A percentile compares a stretch with the other conserved stretches of the same genome.
phyloP scores from a whole-genome alignment of 108 stramenopile species.

The Stephanodiscus triporus region DNA sequence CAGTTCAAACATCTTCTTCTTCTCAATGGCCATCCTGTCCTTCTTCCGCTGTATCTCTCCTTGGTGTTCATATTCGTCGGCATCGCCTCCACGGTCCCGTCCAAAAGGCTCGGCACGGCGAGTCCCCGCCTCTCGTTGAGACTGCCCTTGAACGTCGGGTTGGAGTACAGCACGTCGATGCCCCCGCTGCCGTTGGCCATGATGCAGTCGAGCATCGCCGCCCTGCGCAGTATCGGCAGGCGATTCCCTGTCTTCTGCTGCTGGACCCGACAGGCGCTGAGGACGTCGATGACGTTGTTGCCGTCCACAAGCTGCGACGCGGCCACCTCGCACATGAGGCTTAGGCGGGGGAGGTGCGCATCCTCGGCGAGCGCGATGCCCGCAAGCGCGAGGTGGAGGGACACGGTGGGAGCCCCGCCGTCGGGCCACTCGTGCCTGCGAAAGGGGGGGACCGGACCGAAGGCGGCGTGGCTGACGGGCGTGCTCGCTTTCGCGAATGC shows the following conservation, averaged over 20 bases:
- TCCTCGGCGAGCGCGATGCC: constrained; percentile 80
- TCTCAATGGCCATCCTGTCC: constrained; percentile 34
- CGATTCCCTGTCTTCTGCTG: constrained; percentile 64
- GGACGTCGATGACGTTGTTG: constrained; percentile 69
- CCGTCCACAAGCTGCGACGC: constrained; percentile 64
- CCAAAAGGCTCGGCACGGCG: constrained; percentile 67
- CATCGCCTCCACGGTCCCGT: constrained; percentile 63
- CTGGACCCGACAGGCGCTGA: constrained; percentile 62
- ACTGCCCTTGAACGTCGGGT: constrained; percentile 53
- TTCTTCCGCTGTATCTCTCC: constrained; percentile 41
- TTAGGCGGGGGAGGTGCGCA: constrained; percentile 71
- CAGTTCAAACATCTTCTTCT: constrained; percentile 15
- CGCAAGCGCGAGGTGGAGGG: constrained; percentile 70
- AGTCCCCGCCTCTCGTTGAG: constrained; percentile 51
- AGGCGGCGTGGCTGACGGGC: constrained; percentile 6
- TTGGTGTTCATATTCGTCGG: constrained; percentile 37
- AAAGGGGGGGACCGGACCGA: constrained; percentile 47
- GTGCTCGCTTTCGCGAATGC: constrained; percentile 64
- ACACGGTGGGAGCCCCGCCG: constrained; percentile 58
- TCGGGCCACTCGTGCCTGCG: constrained; percentile 64
- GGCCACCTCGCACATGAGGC: constrained; percentile 88
- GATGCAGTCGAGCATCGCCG: constrained; percentile 68
- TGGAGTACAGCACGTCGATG: constrained; percentile 51
- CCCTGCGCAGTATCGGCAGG: constrained; percentile 68
- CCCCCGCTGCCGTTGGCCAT: constrained; percentile 55